Conservation (phyloP, 208 protist genomes). For the Novymonas esmeraldas region DNA sequence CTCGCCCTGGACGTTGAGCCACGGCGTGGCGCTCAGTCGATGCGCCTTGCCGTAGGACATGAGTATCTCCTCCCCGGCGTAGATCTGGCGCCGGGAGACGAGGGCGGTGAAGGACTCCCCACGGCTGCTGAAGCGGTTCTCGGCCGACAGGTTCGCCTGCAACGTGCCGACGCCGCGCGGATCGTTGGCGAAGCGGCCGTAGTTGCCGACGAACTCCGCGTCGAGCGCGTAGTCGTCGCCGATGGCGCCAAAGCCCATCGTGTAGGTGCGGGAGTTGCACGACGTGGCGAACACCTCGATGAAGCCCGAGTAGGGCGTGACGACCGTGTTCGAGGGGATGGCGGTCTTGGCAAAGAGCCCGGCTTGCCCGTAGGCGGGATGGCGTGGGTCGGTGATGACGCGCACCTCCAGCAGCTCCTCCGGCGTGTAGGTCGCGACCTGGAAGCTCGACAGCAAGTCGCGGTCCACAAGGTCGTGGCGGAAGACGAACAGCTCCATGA, state of each 20-base stretch:
- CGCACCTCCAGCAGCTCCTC: conserved; percentile 84
- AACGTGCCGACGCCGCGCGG: conserved; percentile 73
- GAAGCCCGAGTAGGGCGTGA: conserved; percentile 83
- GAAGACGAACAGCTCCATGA: conserved; percentile 71
- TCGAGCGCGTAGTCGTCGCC: conserved; percentile 86
- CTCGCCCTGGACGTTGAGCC: conserved; percentile 65
- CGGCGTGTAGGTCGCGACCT: conserved; percentile 52
- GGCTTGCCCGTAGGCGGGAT: conserved; percentile 88
- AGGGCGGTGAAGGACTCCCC: conserved; percentile 89
- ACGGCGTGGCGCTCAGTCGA: conserved; percentile 63
- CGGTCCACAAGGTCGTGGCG: conserved; percentile 43
- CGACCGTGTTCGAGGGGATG: conserved; percentile 74
- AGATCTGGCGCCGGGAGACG: conserved; percentile 72
- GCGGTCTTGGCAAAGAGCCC: conserved; percentile 75
- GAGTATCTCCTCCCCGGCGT: conserved; percentile 85
- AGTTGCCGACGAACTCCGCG: conserved; percentile 90
- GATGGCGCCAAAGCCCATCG: conserved; percentile 86
- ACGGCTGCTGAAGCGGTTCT: conserved; percentile 74
- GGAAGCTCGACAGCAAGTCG: conserved; percentile 41
- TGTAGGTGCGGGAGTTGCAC: conserved; percentile 88
- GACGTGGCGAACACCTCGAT: conserved; percentile 83
- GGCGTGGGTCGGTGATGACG: conserved; percentile 70
- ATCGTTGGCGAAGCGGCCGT: conserved; percentile 90
- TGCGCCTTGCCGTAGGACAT: conserved; percentile 91
- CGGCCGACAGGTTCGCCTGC: conserved; percentile 74